These are phyloP conservation scores for Melaleuca quinquenervia DNA, from an alignment of 345 rosid genomes.

Conservation along the genomic window DNA sequence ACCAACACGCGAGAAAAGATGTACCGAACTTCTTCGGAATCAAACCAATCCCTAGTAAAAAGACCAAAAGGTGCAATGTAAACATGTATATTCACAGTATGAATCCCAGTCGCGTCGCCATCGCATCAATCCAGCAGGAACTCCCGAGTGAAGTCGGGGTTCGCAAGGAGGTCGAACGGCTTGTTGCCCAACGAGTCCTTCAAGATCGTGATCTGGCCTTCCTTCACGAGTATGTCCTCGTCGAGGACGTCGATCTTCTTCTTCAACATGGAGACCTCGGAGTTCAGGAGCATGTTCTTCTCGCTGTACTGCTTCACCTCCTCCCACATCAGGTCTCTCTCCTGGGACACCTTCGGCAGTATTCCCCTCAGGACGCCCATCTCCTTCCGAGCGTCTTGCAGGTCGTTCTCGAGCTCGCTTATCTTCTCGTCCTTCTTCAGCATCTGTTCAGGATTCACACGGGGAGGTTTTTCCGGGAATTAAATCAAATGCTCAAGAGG, in stretches of 20 bases:
- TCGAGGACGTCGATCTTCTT: slow-evolving; percentile 63
- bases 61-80: neutral
- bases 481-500: neutral
- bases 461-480: neutral
- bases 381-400: slow-evolving; percentile 62
- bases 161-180: slow-evolving; percentile 45
- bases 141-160: slow-evolving; percentile 33
- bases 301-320: slow-evolving; percentile 71
- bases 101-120: neutral
- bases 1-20: neutral
- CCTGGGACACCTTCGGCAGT: slow-evolving; percentile 55
- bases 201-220: slow-evolving; percentile 84
- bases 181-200: slow-evolving; percentile 56
- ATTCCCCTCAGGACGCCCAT: slow-evolving; percentile 30
- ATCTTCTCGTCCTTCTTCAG: slow-evolving; percentile 68
- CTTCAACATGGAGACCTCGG: slow-evolving; percentile 52
- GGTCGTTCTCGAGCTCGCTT: slow-evolving; percentile 33
- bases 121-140: slow-evolving; percentile 15
- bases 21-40: neutral
- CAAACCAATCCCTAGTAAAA: neutral
- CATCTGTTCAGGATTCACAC: slow-evolving; percentile 26
- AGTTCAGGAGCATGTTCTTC: slow-evolving; percentile 73
- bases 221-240: slow-evolving; percentile 72
- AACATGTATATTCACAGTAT: neutral
- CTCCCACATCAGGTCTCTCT: slow-evolving; percentile 85